Evolutionary conservation across 805 yeast species (phyloP).

Genomic region (Lipomyces yamanashiensis): DNA sequence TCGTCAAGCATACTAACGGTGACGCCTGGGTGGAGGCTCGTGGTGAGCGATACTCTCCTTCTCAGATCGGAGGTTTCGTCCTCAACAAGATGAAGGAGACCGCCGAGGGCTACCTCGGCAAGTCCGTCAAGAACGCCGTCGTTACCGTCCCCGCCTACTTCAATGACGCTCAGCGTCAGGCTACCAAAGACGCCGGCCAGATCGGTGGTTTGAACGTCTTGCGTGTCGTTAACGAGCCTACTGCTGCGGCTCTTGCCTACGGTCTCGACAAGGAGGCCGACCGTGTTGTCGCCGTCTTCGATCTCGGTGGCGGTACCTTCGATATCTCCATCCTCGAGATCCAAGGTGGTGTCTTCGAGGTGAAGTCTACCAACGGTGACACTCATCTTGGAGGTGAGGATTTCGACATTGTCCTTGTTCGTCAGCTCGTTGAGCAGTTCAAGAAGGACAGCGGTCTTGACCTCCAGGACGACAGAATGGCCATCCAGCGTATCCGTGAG

Average conservation of each 20-base stretch:
- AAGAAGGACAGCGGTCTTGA: slow-evolving; percentile 73
- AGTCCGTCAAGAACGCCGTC: slow-evolving; percentile 84
- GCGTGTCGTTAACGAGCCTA: slow-evolving; percentile 89
- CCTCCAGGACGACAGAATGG: slow-evolving; percentile 68
- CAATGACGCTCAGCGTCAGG: slow-evolving; percentile 91
- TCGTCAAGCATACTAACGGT: slow-evolving; percentile 87
- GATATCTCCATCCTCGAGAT: slow-evolving; percentile 96
- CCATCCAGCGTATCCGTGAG: slow-evolving; percentile 84
- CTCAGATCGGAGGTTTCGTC: slow-evolving; percentile 92
- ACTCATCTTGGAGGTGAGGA: slow-evolving; percentile 94
- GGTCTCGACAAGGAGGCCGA: slow-evolving; percentile 81
- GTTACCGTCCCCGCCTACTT: slow-evolving; percentile 90
- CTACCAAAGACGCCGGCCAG: slow-evolving; percentile 96
- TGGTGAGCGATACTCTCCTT: slow-evolving; percentile 88
- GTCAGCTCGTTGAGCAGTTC: slow-evolving; percentile 80
- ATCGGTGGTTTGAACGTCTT: slow-evolving; percentile 91
- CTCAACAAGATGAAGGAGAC: slow-evolving; percentile 98
- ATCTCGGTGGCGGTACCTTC: slow-evolving; percentile 98
- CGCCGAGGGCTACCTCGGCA: slow-evolving; percentile 89
- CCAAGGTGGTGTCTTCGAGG: slow-evolving; percentile 97
- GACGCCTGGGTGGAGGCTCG: slow-evolving; percentile 96
- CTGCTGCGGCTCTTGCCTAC: slow-evolving; percentile 93
- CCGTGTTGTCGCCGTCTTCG: slow-evolving; percentile 92
- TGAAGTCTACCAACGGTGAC: slow-evolving; percentile 96
- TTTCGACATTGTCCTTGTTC: slow-evolving; percentile 83